Base-by-base conservation (phyloP, 495 filamentous ascomycete species). In the Aspergillus diversus region DNA sequence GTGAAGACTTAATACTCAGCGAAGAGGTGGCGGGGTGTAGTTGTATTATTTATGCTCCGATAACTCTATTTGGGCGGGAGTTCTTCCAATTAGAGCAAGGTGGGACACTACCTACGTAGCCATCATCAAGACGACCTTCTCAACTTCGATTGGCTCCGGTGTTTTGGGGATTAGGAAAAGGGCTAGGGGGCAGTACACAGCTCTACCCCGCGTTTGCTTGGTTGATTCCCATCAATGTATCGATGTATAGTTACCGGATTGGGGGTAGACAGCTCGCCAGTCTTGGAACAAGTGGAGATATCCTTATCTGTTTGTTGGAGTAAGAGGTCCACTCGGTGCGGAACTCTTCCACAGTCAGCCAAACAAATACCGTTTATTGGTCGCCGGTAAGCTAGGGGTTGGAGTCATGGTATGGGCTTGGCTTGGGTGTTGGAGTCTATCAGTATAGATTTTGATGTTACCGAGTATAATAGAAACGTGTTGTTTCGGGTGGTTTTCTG, bases 231-330 rank as follows among this genome's bases (percentile, higher is more conserved):
- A 49, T 17, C 46, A 7, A 5, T 33, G 37, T 47, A 47, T 12
- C 21, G 4, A 5, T 43, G 8, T 4, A 12, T 7, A 43, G 4
- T 12, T 43, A 51, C 33, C 13, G 27, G 46, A 33, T 59, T 11
- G 39, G 39, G 5, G 39, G 17, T 49, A 2, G 21, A 27, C 21
- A 27, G 21, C 21, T 27, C 21, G 21, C 21, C 21, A 50, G 27
- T 21, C 16, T 49, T 31, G 49, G 58, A 33, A 33, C 21, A 7
- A 62, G 42, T 56, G 42, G 60, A 43, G 60, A 17, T 56, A 49
- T 27, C 16, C 43, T 49, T 55, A 55, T 62, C 52, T 54, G 27
- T 5, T 54, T 39, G 52, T 56, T 39, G 52, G 60, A 54, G 54
- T 21, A 17, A 34, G 43, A 7, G 34, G 21, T 50, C 43, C 32